These are phyloP conservation scores for Pestalotiopsis fici DNA, from an alignment of 2,329 filamentous ascomycete genomes.

Conservation along the genomic window DNA sequence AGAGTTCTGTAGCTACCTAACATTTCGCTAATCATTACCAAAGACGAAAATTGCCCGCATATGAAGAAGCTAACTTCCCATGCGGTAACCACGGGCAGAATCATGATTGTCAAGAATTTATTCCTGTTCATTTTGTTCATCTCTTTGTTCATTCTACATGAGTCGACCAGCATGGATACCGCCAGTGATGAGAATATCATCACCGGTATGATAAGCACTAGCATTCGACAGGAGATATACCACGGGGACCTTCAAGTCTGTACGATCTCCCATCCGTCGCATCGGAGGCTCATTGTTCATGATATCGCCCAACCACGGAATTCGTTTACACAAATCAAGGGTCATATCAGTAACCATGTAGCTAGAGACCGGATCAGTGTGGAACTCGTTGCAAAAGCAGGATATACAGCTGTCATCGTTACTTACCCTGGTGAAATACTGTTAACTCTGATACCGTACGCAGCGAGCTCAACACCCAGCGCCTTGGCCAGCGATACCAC, in stretches of 20 bases:
- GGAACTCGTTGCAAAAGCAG: not conserved
- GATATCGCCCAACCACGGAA: conserved; percentile 49
- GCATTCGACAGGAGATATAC: conserved; percentile 58
- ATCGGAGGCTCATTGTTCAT: conserved; percentile 56
- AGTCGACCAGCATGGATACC: not conserved
- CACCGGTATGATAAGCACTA: conserved; percentile 43
- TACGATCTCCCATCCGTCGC: conserved; percentile 52
- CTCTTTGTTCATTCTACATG: not conserved
- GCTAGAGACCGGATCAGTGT: conserved; percentile 12
- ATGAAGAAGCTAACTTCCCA: not conserved
- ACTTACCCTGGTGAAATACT: conserved; percentile 59
- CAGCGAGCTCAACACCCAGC: conserved; percentile 64
- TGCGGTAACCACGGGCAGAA: not conserved
- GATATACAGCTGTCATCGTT: not conserved
- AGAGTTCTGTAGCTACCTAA: no score
- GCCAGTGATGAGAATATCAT: conserved; percentile 35
- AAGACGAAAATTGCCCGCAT: no score
- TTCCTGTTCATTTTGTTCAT: no score
- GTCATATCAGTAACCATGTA: conserved; percentile 52
- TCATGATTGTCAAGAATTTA: not conserved
- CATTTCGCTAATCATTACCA: no score
- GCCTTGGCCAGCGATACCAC: conserved; percentile 61
- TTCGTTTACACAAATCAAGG: conserved; percentile 40
- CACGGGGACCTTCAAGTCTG: conserved; percentile 58
- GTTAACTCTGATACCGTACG: conserved; percentile 65